Evolutionary conservation across 208 protist genomes (phyloP).

Genomic region (Acanthamoeba castellanii): DNA sequence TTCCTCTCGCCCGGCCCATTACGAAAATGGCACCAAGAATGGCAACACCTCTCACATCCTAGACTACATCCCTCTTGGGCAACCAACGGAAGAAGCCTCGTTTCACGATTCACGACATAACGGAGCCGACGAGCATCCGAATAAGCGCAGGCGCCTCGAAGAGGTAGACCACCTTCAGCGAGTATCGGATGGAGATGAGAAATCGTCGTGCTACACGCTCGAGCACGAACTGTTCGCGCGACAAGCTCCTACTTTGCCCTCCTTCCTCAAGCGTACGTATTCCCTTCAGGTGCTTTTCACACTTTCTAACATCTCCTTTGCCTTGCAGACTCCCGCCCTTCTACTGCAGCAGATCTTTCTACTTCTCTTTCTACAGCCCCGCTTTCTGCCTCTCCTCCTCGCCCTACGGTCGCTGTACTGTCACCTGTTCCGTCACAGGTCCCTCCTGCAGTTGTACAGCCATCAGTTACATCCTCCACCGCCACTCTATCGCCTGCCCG

Average conservation of each 20-base stretch:
- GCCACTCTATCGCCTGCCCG: neutral
- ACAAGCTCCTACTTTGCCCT: neutral
- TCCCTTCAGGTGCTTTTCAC: neutral
- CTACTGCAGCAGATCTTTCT: neutral
- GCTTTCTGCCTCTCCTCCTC: neutral
- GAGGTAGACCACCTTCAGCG: no score
- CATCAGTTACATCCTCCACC: neutral
- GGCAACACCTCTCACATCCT: neutral
- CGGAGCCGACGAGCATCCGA: neutral
- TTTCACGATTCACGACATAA: neutral
- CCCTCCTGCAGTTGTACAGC: neutral
- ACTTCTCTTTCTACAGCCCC: neutral
- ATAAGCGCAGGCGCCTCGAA: neutral
- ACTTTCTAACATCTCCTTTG: neutral
- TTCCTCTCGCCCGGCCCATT: neutral
- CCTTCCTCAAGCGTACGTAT: neutral
- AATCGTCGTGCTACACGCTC: neutral
- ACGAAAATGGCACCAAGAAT: neutral
- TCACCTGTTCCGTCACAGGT: neutral
- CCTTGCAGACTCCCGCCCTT: neutral
- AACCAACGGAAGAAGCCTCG: neutral
- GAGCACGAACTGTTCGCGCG: slow-evolving; percentile 2
- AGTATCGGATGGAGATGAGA: neutral
- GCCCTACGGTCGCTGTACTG: neutral
- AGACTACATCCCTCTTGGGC: neutral